phyloP scores from a whole-genome alignment of 805 yeast genomes.

The Wickerhamomyces alni region DNA sequence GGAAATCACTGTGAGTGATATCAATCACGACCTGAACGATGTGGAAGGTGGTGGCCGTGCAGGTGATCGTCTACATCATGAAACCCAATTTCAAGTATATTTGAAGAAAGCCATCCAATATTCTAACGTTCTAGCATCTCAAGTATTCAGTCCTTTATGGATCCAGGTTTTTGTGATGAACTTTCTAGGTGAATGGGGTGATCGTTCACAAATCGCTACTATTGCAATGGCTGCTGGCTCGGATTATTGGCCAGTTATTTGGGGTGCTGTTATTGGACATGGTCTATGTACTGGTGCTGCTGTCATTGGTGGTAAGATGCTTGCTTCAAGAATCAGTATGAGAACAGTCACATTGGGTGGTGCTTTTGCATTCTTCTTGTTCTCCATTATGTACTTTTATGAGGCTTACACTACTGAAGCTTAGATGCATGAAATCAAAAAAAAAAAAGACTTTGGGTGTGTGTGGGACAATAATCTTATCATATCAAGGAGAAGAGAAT shows the following conservation, averaged over 20 bases:
- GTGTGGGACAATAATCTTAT: no score
- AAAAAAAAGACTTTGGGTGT: no score
- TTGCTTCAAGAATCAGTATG: constrained; percentile 87
- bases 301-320: constrained; percentile 85
- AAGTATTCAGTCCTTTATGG: constrained; percentile 79
- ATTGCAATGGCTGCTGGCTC: constrained; percentile 98
- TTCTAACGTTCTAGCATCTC: constrained; percentile 10
- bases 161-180: constrained; percentile 94
- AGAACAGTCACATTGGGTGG: constrained; percentile 91
- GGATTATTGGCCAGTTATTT: constrained; percentile 80
- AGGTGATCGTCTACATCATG: constrained; percentile 1
- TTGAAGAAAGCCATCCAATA: constrained; percentile 7
- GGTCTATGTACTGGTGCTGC: constrained; percentile 83
- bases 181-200: constrained; percentile 98
- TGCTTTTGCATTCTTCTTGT: constrained; percentile 76
- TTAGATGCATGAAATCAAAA: background rate
- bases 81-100: background rate
- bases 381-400: constrained; percentile 73
- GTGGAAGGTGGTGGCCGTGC: constrained; percentile 41
- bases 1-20: constrained; percentile 65
- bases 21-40: constrained; percentile 43
- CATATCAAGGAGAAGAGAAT: no score
- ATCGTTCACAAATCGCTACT: constrained; percentile 95
- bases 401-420: constrained; percentile 41
- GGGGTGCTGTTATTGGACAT: constrained; percentile 90